Base-by-base conservation (phyloP, 2,329 filamentous ascomycete genomes). In the Talaromyces sp. region DNA sequence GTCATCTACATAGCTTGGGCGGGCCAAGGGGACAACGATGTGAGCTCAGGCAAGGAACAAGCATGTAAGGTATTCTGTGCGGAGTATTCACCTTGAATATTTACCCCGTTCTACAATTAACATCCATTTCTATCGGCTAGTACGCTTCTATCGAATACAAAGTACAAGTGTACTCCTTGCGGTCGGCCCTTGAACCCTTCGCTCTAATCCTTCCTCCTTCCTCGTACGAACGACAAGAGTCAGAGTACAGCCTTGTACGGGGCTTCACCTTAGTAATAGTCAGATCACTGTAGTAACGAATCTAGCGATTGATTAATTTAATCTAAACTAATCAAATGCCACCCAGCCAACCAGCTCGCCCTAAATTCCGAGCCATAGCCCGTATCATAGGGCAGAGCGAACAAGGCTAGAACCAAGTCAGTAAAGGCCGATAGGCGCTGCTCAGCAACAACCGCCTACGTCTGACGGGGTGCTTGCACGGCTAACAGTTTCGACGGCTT, bases 1-100 rank as follows among this genome's bases (percentile, higher is more conserved):
- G 56, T 59, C 56, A 59, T 59, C 56, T 45, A 45, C 54, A 58
- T 58, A 39, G 54, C 54, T 49, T 25, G 45, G 43, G 45, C 45
- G 45, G 22, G 45, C 19, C 45, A 49, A 49, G 22, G 49, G 49
- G 27, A 52, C 49, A 52, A 52, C 49, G 49, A 52, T 52, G 49
- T 59, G 35, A 45, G 25, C 35, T 41, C 56, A 45, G 56, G 56
- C 39, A 59, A 59, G 37, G 35, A 59, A 31, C 56, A 19, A 43
- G 39, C 56, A 56, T 59, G 39, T 43, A 59, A 43, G 39, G 56
- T 25, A 41, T 33, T 39, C 33, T 25, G n/a, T 39, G n/a, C 27
- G 45, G 45, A 47, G 43, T 47, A 25, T 25, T 52, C 27, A 33
- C 49, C 49, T 52, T 52, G 49, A 52, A 33, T 52, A 52, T n/a